Percentiles rank a stretch among this genome's conserved stretches.
These are phyloP conservation scores for Penicillium sp. DNA, from an alignment of 2,329 filamentous ascomycete species.

Conservation along the genomic window DNA sequence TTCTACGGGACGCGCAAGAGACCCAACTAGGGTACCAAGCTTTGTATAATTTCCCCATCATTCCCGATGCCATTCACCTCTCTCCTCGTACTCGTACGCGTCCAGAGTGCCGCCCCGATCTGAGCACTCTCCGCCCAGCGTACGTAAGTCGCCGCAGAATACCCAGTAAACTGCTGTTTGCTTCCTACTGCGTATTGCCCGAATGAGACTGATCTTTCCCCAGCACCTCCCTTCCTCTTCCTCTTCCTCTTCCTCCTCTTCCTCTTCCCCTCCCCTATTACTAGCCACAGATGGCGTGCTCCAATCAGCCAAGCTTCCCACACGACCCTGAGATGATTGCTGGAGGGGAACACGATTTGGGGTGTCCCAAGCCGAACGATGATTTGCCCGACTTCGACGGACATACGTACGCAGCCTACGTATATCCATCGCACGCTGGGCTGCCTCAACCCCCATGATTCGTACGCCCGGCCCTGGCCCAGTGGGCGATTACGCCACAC, in stretches of 20 bases:
- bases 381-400: slow-evolving; percentile 17
- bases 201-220: too few relatives aligned
- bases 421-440: slow-evolving; percentile 16
- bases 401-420: slow-evolving; percentile 27
- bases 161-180: too few relatives aligned
- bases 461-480: slow-evolving; percentile 9
- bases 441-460: slow-evolving; percentile 16
- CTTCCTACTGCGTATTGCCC: too few relatives aligned
- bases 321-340: slow-evolving; percentile 9
- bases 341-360: too few relatives aligned
- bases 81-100: slow-evolving; percentile 24
- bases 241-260: not conserved
- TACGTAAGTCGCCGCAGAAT: slow-evolving; percentile 19
- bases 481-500: slow-evolving; percentile 18
- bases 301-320: slow-evolving; percentile 25
- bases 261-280: not conserved
- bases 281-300: slow-evolving; percentile 6
- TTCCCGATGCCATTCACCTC: not conserved
- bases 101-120: slow-evolving; percentile 22
- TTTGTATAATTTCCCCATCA: too few relatives aligned
- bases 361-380: slow-evolving; percentile 16
- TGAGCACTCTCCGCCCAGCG: slow-evolving; percentile 13
- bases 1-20: too few relatives aligned
- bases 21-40: too few relatives aligned
- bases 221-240: not conserved